A percentile compares a stretch with the other conserved stretches of the same genome.
phyloP scores from a whole-genome alignment of 306 rosid genomes.

The Inga leiocalycina region DNA sequence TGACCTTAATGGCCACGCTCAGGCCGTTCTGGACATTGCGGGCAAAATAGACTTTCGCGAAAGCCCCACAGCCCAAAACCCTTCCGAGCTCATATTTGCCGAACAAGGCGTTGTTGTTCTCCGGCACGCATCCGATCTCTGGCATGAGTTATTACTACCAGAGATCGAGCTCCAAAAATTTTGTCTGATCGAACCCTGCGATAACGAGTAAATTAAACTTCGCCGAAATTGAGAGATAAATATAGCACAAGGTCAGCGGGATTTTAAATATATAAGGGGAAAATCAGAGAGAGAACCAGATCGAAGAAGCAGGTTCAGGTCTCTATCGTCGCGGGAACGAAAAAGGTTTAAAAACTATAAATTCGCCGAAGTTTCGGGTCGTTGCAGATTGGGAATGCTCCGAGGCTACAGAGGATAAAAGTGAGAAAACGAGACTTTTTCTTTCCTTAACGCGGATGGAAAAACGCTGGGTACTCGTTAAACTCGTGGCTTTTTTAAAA shows the following conservation, averaged over 20 bases:
- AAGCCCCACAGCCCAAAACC: constrained; percentile 52
- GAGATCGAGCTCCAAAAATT: constrained; percentile 40
- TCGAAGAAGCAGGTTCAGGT: neutral
- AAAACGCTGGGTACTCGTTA: neutral
- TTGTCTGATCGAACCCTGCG: neutral
- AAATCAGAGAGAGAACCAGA: neutral
- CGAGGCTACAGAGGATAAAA: neutral
- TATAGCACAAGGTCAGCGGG: neutral
- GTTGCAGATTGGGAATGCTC: too few relatives aligned
- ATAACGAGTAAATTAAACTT: neutral
- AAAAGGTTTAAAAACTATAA: too few relatives aligned
- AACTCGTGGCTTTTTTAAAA: neutral
- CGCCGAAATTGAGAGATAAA: constrained; percentile 7
- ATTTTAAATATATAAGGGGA: neutral
- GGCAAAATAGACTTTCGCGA: constrained; percentile 52
- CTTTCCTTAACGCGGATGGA: neutral
- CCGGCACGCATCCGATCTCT: constrained; percentile 45
- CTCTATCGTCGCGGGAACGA: neutral
- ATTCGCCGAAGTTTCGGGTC: neutral
- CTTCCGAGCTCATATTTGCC: constrained; percentile 54
- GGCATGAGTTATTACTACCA: constrained; percentile 44
- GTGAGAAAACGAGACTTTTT: neutral
- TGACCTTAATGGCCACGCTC: constrained; percentile 52
- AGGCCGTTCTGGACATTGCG: constrained; percentile 44
- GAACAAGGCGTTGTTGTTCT: constrained; percentile 33